These are phyloP conservation scores for Plasmodium falciparum DNA, from an alignment of 169 alveolate genomes.

Conservation along the genomic window DNA sequence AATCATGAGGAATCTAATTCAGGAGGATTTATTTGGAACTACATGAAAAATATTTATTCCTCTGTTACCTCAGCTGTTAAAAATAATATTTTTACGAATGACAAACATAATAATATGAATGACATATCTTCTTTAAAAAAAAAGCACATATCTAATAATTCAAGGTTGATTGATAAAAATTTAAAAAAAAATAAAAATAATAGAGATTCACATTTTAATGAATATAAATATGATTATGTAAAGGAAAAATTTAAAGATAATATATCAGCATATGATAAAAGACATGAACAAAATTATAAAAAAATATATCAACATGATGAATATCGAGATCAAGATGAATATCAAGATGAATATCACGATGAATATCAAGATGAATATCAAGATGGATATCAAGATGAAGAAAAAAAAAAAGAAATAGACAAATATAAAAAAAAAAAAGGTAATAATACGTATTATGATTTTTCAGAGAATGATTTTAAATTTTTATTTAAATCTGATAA, in stretches of 20 bases:
- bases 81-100: constrained; percentile 40
- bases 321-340: not conserved
- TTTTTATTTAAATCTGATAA: constrained; percentile 4
- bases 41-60: constrained; percentile 36
- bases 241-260: not conserved
- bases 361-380: not conserved
- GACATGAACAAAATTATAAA: not conserved
- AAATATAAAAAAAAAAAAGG: constrained; percentile 5
- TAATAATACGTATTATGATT: constrained; percentile 14
- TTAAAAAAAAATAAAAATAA: constrained; percentile 11
- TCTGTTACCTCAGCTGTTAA: constrained; percentile 45
- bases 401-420: not conserved
- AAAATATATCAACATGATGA: not conserved
- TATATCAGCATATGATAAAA: not conserved
- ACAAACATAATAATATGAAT: not conserved
- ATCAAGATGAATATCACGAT: not conserved
- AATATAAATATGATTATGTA: constrained; percentile 8
- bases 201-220: not conserved
- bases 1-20: not conserved
- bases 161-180: constrained; percentile 39
- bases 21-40: constrained; percentile 36
- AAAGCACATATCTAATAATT: constrained; percentile 20
- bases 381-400: not conserved
- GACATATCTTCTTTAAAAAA: not conserved
- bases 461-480: constrained; percentile 38